phyloP scores from a whole-genome alignment of 2,329 filamentous ascomycete species.

The Talaromyces sp. region DNA sequence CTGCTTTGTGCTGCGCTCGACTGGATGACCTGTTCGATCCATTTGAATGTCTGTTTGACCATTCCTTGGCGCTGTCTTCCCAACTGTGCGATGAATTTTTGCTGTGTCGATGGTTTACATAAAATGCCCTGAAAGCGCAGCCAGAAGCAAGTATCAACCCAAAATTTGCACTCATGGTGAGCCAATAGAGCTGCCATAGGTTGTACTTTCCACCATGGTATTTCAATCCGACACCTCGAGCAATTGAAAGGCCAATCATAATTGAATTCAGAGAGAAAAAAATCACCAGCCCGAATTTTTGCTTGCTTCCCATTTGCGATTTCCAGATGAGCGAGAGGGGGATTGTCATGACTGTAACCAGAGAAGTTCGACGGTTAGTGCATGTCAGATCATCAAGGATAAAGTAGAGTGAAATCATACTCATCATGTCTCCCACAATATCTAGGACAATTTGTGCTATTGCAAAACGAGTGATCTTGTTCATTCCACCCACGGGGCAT shows the following conservation, averaged over 20 bases:
- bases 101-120: background rate
- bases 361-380: no score
- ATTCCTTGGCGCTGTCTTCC: background rate
- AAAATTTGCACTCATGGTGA: background rate
- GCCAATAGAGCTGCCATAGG: constrained; percentile 2
- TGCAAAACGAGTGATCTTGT: background rate
- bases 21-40: background rate
- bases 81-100: background rate
- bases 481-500: background rate
- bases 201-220: background rate
- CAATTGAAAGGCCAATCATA: background rate
- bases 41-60: background rate
- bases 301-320: background rate
- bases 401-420: background rate
- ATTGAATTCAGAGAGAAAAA: background rate
- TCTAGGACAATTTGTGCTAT: background rate
- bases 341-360: background rate
- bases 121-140: background rate
- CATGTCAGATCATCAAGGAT: background rate
- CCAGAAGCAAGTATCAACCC: background rate
- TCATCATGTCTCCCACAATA: background rate
- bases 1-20: background rate
- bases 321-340: background rate
- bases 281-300: background rate
- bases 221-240: background rate